Conservation (phyloP, 2,329 filamentous ascomycete genomes). For the Colletotrichum liriopes region DNA sequence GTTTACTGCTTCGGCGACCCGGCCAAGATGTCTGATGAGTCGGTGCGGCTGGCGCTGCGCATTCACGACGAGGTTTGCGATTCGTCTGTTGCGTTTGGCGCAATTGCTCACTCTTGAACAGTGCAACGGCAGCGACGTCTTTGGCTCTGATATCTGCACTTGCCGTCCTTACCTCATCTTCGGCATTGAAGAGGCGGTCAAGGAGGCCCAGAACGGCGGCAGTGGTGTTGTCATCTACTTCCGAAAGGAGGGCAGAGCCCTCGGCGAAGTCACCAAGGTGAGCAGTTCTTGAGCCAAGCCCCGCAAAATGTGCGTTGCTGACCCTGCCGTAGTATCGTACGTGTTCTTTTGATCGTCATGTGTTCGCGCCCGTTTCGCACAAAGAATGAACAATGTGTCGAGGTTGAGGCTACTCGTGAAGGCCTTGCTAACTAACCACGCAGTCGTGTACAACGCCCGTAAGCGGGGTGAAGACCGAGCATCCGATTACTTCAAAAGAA, state of each 20-base stretch:
- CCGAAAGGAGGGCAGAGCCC: slow-evolving; percentile 93
- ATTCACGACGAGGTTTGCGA: slow-evolving; percentile 77
- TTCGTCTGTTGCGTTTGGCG: not conserved
- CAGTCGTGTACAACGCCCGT: slow-evolving; percentile 81
- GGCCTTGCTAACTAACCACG: slow-evolving; percentile 9
- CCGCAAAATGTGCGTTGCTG: slow-evolving; percentile 47
- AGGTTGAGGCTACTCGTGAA: slow-evolving; percentile 1
- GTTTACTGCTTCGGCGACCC: slow-evolving; percentile 98
- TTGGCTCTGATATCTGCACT: slow-evolving; percentile 97
- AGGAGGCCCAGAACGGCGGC: slow-evolving; percentile 94
- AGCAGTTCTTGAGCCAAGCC: slow-evolving; percentile 52
- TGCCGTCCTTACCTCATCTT: slow-evolving; percentile 97
- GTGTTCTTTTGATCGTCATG: slow-evolving; percentile 44
- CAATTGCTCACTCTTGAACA: slow-evolving; percentile 46
- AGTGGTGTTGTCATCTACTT: slow-evolving; percentile 98
- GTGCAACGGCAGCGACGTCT: slow-evolving; percentile 98
- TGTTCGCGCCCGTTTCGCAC: not conserved
- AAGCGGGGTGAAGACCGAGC: slow-evolving; percentile 86
- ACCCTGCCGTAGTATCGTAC: slow-evolving; percentile 62
- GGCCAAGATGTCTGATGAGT: slow-evolving; percentile 92
- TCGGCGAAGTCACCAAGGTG: slow-evolving; percentile 97
- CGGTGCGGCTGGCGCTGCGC: slow-evolving; percentile 84
- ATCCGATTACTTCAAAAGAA: slow-evolving; percentile 95
- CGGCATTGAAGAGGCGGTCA: slow-evolving; percentile 97
- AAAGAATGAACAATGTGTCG: not conserved